Base-by-base conservation (phyloP, 306 rosid genomes). In the Vigna radiata region DNA sequence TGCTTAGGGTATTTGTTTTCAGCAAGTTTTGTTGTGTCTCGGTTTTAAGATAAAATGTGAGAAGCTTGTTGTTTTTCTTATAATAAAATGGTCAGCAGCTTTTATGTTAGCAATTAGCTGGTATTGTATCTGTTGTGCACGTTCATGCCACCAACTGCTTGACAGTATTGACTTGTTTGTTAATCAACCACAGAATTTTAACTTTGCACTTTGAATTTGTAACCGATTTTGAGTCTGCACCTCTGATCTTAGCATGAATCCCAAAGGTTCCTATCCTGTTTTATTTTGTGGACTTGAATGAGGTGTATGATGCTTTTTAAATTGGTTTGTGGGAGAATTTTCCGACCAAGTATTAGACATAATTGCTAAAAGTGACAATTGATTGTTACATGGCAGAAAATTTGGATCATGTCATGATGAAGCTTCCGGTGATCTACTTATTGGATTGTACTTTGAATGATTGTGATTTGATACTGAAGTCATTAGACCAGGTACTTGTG, bases 371-470 rank as follows among this genome's bases (percentile, higher is more conserved):
- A 33, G 54, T 81, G 68, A 80, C 66, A 14, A 49, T 55, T 62
- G 86, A 71, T 68, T 36, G 11, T 79, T 67, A 63, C 82, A 62
- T 90, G 71, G 83, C 94, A 90, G 97, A 86, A 66, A 77, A 44
- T 70, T 76, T 71, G 84, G 80, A 82, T 60, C 46, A 79, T 68
- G 72, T 71, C 76, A 47, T 7, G 23, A 79, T 76, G 81, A 89
- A 87, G 82, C 85, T 95, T 83, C 97, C 98, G 7, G 50, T 70
- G 63, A 79, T 95, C 83, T 92, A 95, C 89, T 82, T 89, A 68
- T 80, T 95, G 88, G 98, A 95, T 62, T 95, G 98, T 86, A 92
- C 97, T 41, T 68, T 83, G 82, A 95, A 95, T 46, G 97, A 92
- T 77, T 95, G 98, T 83, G 83, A 83, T 81, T 79, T 86, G 83